These are phyloP conservation scores for Apodospora peruviana DNA, from an alignment of 495 filamentous ascomycete genomes.

Conservation along the genomic window DNA sequence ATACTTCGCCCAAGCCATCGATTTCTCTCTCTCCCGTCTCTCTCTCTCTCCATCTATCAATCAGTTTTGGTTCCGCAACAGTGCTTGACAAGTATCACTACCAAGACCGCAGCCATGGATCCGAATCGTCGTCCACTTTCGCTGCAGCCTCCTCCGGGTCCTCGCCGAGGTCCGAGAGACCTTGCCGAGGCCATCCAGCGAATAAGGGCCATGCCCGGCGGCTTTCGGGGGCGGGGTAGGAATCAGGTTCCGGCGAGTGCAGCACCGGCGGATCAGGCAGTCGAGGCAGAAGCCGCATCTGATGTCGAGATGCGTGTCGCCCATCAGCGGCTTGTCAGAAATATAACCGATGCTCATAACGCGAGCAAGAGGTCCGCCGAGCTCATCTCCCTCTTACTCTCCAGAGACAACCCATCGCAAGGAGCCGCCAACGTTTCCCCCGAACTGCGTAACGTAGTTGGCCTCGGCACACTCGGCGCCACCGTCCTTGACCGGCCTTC, in stretches of 20 bases:
- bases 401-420: slow-evolving; percentile 64
- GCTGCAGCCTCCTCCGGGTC: slow-evolving; percentile 55
- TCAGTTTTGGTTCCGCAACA: too few species aligned
- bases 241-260: slow-evolving; percentile 56
- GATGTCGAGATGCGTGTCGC: too few species aligned
- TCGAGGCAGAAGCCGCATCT: background rate
- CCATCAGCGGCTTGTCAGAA: too few species aligned
- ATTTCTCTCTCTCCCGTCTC: too few species aligned
- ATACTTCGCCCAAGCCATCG: too few species aligned
- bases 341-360: too few species aligned
- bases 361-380: slow-evolving; percentile 53
- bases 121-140: slow-evolving; percentile 62
- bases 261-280: slow-evolving; percentile 20
- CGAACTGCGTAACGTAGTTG: slow-evolving; percentile 60
- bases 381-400: slow-evolving; percentile 62
- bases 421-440: slow-evolving; percentile 65
- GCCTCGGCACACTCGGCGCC: slow-evolving; percentile 69
- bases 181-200: slow-evolving; percentile 67
- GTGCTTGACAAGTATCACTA: background rate
- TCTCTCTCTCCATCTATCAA: too few species aligned
- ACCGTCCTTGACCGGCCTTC: slow-evolving; percentile 59
- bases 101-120: slow-evolving; percentile 18
- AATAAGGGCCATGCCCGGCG: slow-evolving; percentile 68
- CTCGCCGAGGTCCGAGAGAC: slow-evolving; percentile 49
- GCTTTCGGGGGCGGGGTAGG: slow-evolving; percentile 65